Evolutionary conservation across 441 rosid species (phyloP), one percentile per base, ranked within the genome.

Genomic region (Flueggea neowawraea): DNA sequence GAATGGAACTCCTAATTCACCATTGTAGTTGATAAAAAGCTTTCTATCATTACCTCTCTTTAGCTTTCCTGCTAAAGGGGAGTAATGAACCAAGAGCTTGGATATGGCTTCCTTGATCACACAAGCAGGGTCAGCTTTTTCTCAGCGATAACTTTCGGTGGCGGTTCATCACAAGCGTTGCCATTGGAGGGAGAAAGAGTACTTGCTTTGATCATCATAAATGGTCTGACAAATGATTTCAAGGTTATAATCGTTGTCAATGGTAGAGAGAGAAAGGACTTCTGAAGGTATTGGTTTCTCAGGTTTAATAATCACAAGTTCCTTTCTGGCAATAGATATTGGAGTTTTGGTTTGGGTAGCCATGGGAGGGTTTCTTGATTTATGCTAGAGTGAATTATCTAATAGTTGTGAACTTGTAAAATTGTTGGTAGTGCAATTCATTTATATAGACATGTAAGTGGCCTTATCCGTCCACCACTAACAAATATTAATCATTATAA

Each of bases 181-280:
- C 61, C 58, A 61, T 45, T 31, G n/a, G 49, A 31, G 39, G 43
- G 45, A 53, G 15, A 1, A 43, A 11, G 8, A 43, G 45, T 36
- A 41, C 61, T 67, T 22, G 63, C 56, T 65, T 75, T 28, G 61
- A 77, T 83, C 32, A 69, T n/a, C 84, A 31, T 77, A 81, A 16
- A 85, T 67, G 50, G 82, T 77, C 57, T 81, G 79, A 48, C 82
- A 81, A 4, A 79, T 67, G 47, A 68, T 32, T 69, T 82, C 86
- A 44, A 78, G 60, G 69, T 60, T 69, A 39, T 58, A 82, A 67
- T 82, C 81, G 31, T 82, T 82, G 69, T 85, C 88, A n/a, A 82
- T 58, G 44, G 88, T 68, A 10, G 91, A 82, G 32, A 82, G 70
- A 54, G 80, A 75, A 17, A 85, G 88, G 68, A 72, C 39, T 48